A percentile compares a stretch with the other conserved stretches of the same genome.
Conservation (phyloP, 2,329 filamentous ascomycete genomes). For the Karstenula rhodostoma region DNA sequence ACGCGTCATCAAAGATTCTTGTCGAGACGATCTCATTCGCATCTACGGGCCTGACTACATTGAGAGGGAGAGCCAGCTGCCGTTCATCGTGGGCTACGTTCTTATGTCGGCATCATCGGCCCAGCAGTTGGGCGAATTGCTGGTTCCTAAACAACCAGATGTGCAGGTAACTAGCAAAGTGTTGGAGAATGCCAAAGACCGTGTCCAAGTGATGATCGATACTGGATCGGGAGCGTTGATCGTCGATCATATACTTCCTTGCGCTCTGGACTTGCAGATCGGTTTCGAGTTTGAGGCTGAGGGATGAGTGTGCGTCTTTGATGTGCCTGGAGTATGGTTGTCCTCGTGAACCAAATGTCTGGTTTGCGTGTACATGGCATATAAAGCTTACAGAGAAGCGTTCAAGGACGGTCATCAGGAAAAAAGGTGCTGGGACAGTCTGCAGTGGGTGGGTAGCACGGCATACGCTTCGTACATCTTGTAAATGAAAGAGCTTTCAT, state of each 20-base stretch:
- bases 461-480: no score
- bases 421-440: no score
- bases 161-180: conserved; percentile 21
- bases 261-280: not conserved
- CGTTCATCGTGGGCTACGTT: conserved; percentile 53
- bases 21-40: conserved; percentile 41
- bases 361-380: no score
- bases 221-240: not conserved
- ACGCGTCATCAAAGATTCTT: conserved; percentile 39
- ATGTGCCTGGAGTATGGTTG: no score
- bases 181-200: conserved; percentile 18
- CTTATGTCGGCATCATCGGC: conserved; percentile 42
- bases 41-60: conserved; percentile 49
- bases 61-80: conserved; percentile 51
- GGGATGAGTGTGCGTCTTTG: no score
- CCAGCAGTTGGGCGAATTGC: conserved; percentile 15
- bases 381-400: no score
- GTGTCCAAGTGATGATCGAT: conserved; percentile 20
- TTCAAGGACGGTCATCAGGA: no score
- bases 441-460: no score
- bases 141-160: conserved; percentile 14
- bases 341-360: no score
- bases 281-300: not conserved
- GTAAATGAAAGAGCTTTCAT: no score
- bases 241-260: conserved; percentile 2